Percentiles rank a stretch among this genome's conserved stretches.
These are phyloP conservation scores for Taphrina populina DNA, from an alignment of 1,139 yeast genomes.

Conservation along the genomic window DNA sequence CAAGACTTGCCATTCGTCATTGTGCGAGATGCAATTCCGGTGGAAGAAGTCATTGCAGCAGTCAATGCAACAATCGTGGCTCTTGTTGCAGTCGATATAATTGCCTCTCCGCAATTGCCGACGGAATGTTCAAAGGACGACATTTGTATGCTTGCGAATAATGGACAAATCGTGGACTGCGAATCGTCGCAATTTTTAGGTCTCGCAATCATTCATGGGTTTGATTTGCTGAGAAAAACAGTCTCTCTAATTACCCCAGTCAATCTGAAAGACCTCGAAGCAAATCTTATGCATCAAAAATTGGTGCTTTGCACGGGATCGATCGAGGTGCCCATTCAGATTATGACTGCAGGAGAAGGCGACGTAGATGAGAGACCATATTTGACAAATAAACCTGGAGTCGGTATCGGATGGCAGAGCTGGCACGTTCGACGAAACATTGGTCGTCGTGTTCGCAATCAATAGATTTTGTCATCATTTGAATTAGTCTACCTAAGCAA, in stretches of 20 bases:
- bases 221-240: constrained; percentile 12
- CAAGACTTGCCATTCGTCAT: background rate
- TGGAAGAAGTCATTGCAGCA: constrained; percentile 36
- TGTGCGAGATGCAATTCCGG: constrained; percentile 10
- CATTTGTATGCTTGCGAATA: constrained; percentile 1
- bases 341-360: constrained; percentile 18
- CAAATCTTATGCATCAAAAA: background rate
- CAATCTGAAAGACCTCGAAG: background rate
- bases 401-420: constrained; percentile 34
- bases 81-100: constrained; percentile 23
- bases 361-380: constrained; percentile 23
- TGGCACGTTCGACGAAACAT: constrained; percentile 32
- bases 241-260: constrained; percentile 34
- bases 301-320: constrained; percentile 32
- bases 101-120: too few relatives aligned
- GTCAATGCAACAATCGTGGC: constrained; percentile 39
- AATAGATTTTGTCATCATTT: background rate
- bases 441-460: constrained; percentile 19
- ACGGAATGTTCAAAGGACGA: constrained; percentile 1
- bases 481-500: background rate
- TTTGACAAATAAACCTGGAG: constrained; percentile 24
- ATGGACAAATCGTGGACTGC: constrained; percentile 24
- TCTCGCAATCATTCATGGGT: constrained; percentile 32
- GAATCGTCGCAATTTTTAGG: constrained; percentile 23
- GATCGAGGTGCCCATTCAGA: constrained; percentile 30